phyloP scores from a whole-genome alignment of 2,329 filamentous ascomycete species.

The Fusarium buxicola region DNA sequence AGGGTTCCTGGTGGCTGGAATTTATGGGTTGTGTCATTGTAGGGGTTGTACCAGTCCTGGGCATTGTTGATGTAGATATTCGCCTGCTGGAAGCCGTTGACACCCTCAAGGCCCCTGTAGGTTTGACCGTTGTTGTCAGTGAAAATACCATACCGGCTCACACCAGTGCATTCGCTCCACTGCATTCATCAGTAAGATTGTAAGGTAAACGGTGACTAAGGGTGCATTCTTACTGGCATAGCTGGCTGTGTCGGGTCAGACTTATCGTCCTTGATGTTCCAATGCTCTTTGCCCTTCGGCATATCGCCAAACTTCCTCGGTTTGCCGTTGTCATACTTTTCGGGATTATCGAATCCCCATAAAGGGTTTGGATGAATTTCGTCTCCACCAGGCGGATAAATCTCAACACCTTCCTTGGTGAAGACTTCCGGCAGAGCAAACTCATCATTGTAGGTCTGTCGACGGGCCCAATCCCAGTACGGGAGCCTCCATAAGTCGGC shows the following conservation, averaged over 20 bases:
- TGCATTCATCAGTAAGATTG: background rate
- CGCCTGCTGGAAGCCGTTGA: conserved; percentile 11
- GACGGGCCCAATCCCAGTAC: conserved; percentile 52
- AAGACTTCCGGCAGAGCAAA: conserved; percentile 12
- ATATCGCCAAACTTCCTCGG: conserved; percentile 27
- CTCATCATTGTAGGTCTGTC: conserved; percentile 17
- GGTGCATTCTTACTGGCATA: conserved; percentile 9
- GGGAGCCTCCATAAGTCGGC: conserved; percentile 48
- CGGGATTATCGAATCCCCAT: conserved; percentile 17
- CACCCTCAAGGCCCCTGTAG: conserved; percentile 6
- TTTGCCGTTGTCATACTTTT: conserved; percentile 5
- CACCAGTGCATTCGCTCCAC: conserved; percentile 15
- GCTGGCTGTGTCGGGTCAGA: background rate
- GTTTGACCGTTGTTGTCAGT: background rate
- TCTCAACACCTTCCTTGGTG: background rate
- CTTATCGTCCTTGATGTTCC: conserved; percentile 23
- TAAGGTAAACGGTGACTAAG: too few relatives aligned
- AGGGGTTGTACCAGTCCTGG: conserved; percentile 3
- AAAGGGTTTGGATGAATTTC: conserved; percentile 1
- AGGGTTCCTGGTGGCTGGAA: conserved; percentile 41
- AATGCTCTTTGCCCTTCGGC: conserved; percentile 16
- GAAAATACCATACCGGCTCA: conserved; percentile 11
- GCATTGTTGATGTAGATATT: background rate
- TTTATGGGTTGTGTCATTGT: conserved; percentile 1
- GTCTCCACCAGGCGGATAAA: conserved; percentile 7